Conservation (phyloP, 2,329 filamentous ascomycete species). For the Keithomyces neogunnii region DNA sequence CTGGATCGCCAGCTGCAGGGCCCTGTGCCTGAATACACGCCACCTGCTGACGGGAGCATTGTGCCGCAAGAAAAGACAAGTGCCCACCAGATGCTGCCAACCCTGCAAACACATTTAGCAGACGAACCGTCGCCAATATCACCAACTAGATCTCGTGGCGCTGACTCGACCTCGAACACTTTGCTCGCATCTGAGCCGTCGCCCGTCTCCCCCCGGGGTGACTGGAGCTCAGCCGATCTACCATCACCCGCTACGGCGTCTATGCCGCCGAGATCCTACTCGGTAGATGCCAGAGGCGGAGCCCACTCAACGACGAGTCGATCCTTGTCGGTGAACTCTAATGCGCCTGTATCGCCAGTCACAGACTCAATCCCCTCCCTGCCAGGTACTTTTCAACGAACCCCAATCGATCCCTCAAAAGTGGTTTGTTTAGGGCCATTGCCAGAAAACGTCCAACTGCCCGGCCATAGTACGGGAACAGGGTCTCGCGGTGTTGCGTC, state of each 20-base stretch:
- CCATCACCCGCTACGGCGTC: constrained; percentile 33
- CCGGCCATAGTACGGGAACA: constrained; percentile 11
- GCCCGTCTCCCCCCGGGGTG: constrained; percentile 37
- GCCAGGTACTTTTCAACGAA: constrained; percentile 29
- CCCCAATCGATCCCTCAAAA: constrained; percentile 42
- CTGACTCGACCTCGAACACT: constrained; percentile 21
- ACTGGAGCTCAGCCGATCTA: constrained; percentile 31
- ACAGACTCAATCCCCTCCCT: constrained; percentile 3
- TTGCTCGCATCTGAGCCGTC: constrained; percentile 36
- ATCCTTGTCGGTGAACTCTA: constrained; percentile 7
- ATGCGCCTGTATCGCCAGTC: background rate
- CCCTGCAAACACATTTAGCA: constrained; percentile 10
- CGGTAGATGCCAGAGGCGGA: constrained; percentile 11
- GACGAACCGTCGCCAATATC: constrained; percentile 10
- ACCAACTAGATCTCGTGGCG: constrained; percentile 12
- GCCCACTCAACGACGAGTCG: constrained; percentile 7
- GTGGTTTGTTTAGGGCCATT: constrained; percentile 48
- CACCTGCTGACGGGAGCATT: constrained; percentile 22
- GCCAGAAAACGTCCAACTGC: constrained; percentile 35
- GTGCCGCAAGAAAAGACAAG: constrained; percentile 21
- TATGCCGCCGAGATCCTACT: constrained; percentile 15
- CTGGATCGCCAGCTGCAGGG: constrained; percentile 42
- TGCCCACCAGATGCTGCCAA: constrained; percentile 10
- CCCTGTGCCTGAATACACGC: constrained; percentile 39
- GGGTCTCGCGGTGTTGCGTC: constrained; percentile 7